Conservation (phyloP, 371 early-diverging fungal genomes). For the Apophysomyces variabilis region DNA sequence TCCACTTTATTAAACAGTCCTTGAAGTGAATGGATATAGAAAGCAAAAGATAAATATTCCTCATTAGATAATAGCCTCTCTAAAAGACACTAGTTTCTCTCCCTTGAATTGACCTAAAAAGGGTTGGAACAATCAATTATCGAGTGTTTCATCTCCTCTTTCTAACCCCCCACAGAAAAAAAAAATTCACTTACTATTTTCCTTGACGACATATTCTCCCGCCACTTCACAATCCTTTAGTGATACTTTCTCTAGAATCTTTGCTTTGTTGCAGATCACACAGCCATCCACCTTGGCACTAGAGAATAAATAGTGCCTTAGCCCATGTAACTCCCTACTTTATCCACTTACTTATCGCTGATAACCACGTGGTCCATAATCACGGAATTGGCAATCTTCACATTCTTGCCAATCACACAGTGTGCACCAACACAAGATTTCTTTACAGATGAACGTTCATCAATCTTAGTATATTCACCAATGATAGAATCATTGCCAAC, state of each 20-base stretch:
- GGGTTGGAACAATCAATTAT: slow-evolving; percentile 1
- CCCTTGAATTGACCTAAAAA: slow-evolving; percentile 51
- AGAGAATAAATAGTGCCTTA: slow-evolving; percentile 21
- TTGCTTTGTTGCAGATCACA: slow-evolving; percentile 83
- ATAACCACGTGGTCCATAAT: slow-evolving; percentile 94
- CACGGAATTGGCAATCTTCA: slow-evolving; percentile 92
- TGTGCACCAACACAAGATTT: slow-evolving; percentile 92
- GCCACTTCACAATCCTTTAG: slow-evolving; percentile 95
- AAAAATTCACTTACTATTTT: slow-evolving; percentile 61
- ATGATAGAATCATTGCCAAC: slow-evolving; percentile 92
- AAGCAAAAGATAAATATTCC: not conserved
- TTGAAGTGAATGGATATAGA: not conserved
- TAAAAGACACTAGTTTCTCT: slow-evolving; percentile 51
- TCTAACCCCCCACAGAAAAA: too few species aligned
- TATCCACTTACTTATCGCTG: slow-evolving; percentile 73
- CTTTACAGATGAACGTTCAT: slow-evolving; percentile 90
- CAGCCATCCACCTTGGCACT: slow-evolving; percentile 91
- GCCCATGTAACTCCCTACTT: slow-evolving; percentile 9
- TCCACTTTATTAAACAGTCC: slow-evolving; percentile 18
- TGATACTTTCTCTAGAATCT: slow-evolving; percentile 73
- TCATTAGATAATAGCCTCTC: slow-evolving; percentile 41
- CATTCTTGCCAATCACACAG: slow-evolving; percentile 91
- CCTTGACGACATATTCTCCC: slow-evolving; percentile 69
- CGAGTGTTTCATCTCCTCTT: not conserved
- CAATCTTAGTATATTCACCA: slow-evolving; percentile 88